Evolutionary conservation across 2,329 filamentous ascomycete genomes (phyloP).

Genomic region (Mycogone perniciosa): DNA sequence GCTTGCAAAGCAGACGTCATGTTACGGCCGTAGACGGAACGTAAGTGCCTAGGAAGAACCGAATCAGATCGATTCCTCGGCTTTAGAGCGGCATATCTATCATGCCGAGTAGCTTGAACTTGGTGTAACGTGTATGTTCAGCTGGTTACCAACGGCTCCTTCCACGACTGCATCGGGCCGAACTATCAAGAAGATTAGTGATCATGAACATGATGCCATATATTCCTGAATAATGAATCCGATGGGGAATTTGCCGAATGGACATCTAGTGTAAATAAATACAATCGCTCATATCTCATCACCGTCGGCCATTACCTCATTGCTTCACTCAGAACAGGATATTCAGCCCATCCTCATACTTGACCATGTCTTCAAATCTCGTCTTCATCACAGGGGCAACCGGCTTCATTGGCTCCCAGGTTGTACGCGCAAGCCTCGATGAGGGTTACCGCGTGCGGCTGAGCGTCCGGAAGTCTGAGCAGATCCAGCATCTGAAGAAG

Average conservation of each 20-base stretch:
- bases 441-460: slow-evolving; percentile 14
- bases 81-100: too few relatives aligned
- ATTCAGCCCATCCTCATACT: not conserved
- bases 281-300: not conserved
- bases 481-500: slow-evolving; percentile 8
- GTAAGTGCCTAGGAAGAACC: too few relatives aligned
- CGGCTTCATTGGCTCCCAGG: slow-evolving; percentile 17
- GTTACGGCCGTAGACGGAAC: too few relatives aligned
- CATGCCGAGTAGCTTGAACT: not conserved
- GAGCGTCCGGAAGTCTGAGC: slow-evolving; percentile 13
- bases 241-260: not conserved
- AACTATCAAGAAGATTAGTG: not conserved
- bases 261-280: not conserved
- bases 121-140: not conserved
- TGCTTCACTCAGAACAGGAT: not conserved
- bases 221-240: too few relatives aligned
- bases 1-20: too few relatives aligned
- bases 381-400: slow-evolving; percentile 16
- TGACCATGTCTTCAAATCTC: slow-evolving; percentile 6
- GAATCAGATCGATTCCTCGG: too few relatives aligned
- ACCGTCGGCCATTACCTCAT: not conserved
- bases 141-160: not conserved
- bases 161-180: not conserved
- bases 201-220: not conserved
- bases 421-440: slow-evolving; percentile 4